phyloP scores from a whole-genome alignment of 78 protist genomes.

The Cyanophora paradoxa region DNA sequence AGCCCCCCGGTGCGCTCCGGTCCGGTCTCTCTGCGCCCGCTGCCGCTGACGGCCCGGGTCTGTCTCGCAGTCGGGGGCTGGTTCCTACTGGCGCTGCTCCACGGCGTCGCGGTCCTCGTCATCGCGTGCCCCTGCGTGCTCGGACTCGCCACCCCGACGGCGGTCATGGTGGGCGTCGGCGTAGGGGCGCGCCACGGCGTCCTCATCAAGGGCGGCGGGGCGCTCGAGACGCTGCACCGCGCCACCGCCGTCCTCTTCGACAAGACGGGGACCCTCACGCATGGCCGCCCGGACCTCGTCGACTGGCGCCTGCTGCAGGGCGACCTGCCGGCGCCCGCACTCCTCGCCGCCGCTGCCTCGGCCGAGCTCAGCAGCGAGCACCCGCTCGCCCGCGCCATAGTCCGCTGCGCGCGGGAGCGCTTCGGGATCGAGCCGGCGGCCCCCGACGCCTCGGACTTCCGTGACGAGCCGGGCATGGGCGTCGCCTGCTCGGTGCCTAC shows the following conservation, averaged over 20 bases:
- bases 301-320: too few relatives aligned
- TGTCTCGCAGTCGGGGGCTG: too few relatives aligned
- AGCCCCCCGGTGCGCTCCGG: too few relatives aligned
- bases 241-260: slow-evolving; percentile 52
- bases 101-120: slow-evolving; percentile 68
- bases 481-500: background rate
- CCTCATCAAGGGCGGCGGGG: slow-evolving; percentile 75
- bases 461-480: too few relatives aligned
- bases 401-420: slow-evolving; percentile 25
- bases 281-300: slow-evolving; percentile 43
- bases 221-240: slow-evolving; percentile 49
- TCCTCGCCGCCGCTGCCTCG: background rate
- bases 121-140: slow-evolving; percentile 94
- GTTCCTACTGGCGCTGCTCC: slow-evolving; percentile 44
- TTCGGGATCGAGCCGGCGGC: background rate
- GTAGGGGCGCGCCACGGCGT: slow-evolving; percentile 68
- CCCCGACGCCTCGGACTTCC: background rate
- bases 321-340: too few relatives aligned
- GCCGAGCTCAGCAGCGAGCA: slow-evolving; percentile 46
- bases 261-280: slow-evolving; percentile 91
- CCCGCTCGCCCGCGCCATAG: slow-evolving; percentile 73
- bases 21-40: too few relatives aligned
- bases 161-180: slow-evolving; percentile 89
- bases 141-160: slow-evolving; percentile 89
- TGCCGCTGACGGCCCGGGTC: too few relatives aligned